Evolutionary conservation across 2,329 filamentous ascomycete genomes (phyloP), one percentile per base, ranked within the genome.

Genomic region (Diplodia seriata): DNA sequence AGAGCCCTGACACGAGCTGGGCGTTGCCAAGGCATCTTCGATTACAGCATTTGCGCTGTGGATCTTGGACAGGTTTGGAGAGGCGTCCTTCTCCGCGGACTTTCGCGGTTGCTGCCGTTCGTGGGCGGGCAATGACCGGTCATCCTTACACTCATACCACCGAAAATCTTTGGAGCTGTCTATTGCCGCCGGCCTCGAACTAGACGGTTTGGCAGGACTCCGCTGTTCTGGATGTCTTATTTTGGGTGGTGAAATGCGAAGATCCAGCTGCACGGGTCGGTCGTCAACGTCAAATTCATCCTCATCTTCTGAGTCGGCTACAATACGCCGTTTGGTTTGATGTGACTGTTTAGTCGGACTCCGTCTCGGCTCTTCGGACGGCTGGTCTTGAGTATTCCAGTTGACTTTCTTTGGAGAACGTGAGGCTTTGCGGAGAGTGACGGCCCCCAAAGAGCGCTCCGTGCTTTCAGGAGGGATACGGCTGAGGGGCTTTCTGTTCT

Each of bases 401-500:
- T 50, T 26, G 29, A 63, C 50, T 20, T 64, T 68, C 18, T 57
- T 47, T 14, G 66, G 66, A 29, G 66, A 68, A 33, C 66, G 51
- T 4, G 57, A 68, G 31, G 64, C 20, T 40, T 67, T 67, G 40
- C 64, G 64, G 50, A 67, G 47, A 15, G 49, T 55, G 23, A 67
- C 47, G 33, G 33, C 14, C 6, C 36, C n/a, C 36, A 43, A 23
- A 2, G 7, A 14, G 9, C 9, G n/a, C 18, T 62, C 56, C 8
- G 18, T 20, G 18, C 8, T 29, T 5, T 59, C 66, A 15, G 66
- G 33, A 36, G 36, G 56, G 11, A 68, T 23, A 15, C 29, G 67
- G 26, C 76, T 71, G 8, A 77, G 26, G 8, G 49, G 66, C n/a
- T 67, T 54, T 26, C 47, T 43, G n/a, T 66, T 61, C 31, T 54